A percentile compares a stretch with the other conserved stretches of the same genome.
phyloP scores from a whole-genome alignment of 2,329 filamentous ascomycete genomes.

The Aspergillus felis region DNA sequence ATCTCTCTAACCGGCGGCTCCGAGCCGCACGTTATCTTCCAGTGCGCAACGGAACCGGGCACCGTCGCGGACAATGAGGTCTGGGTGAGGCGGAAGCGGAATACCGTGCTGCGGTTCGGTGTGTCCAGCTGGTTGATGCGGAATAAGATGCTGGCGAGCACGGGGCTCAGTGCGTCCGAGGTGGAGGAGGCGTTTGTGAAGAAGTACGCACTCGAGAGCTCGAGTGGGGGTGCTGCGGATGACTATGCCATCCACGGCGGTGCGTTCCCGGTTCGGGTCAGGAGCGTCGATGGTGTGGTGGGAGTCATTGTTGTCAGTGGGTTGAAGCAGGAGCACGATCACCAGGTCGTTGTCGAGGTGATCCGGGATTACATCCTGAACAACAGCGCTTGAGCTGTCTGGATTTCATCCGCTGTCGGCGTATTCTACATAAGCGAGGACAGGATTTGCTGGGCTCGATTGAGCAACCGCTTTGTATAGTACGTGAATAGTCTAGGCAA shows the following conservation, averaged over 20 bases:
- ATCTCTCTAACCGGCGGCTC: constrained; percentile 33
- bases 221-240: constrained; percentile 46
- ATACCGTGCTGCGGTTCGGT: constrained; percentile 68
- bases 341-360: constrained; percentile 69
- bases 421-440: not conserved
- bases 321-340: constrained; percentile 72
- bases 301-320: constrained; percentile 73
- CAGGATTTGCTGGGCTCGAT: not conserved
- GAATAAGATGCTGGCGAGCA: constrained; percentile 52
- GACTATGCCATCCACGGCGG: constrained; percentile 76
- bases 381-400: constrained; percentile 10
- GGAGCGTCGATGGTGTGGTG: constrained; percentile 70
- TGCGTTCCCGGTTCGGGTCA: constrained; percentile 67
- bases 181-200: constrained; percentile 62
- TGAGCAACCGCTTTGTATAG: not conserved
- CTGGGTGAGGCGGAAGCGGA: constrained; percentile 68
- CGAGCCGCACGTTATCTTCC: constrained; percentile 61
- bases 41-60: constrained; percentile 63
- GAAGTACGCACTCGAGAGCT: constrained; percentile 59
- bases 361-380: constrained; percentile 50
- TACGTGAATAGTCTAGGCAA: not conserved
- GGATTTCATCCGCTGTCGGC: not conserved
- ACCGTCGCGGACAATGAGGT: constrained; percentile 67
- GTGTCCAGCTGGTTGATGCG: constrained; percentile 67
- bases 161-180: constrained; percentile 31